These are phyloP conservation scores for Stachybotrys echinatus DNA, from an alignment of 2,329 filamentous ascomycete species.

Conservation along the genomic window DNA sequence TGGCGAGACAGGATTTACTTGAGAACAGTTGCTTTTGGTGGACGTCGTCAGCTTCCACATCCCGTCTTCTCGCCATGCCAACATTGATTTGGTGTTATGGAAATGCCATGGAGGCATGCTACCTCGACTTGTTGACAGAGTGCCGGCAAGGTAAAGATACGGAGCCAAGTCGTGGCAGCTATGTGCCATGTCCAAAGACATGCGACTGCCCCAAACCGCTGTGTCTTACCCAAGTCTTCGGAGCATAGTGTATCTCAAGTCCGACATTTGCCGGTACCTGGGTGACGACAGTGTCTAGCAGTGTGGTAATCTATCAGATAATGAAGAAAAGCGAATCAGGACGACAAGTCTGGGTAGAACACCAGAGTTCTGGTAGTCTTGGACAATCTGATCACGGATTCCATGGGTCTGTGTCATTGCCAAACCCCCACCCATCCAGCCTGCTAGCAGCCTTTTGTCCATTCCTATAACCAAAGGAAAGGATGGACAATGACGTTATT, in stretches of 20 bases:
- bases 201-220: not conserved
- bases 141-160: no score
- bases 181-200: not conserved
- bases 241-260: not conserved
- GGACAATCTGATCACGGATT: not conserved
- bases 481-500: not conserved
- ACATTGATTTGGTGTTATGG: no score
- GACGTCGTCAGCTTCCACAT: no score
- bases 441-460: not conserved
- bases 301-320: no score
- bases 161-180: no score
- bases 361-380: not conserved
- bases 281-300: no score
- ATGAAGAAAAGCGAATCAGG: no score
- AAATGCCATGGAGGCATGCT: no score
- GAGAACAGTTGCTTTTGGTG: no score
- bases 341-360: not conserved
- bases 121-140: no score
- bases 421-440: not conserved
- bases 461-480: not conserved
- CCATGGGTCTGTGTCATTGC: not conserved
- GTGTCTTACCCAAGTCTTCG: not conserved
- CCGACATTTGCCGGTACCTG: not conserved
- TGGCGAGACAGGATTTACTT: no score
- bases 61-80: no score